phyloP scores from a whole-genome alignment of 1,284 basidiomycete species.

The Pascua sp. region DNA sequence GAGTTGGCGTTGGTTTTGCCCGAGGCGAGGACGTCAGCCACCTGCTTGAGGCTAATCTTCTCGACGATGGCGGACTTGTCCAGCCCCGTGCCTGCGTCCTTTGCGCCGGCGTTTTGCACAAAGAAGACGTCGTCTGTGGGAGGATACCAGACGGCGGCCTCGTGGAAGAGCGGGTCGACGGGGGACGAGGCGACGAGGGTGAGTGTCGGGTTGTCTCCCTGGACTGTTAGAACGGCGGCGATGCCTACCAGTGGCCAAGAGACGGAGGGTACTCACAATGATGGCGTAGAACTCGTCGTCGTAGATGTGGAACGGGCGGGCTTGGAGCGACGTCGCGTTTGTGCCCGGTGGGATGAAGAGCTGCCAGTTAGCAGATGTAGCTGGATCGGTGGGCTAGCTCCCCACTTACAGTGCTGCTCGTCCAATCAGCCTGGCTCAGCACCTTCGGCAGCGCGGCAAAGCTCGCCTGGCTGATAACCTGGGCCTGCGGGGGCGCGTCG shows the following conservation, averaged over 20 bases:
- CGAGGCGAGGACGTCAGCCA: constrained; percentile 37
- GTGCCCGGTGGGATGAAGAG: constrained; percentile 40
- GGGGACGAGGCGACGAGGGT: constrained; percentile 56
- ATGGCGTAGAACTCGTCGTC: constrained; percentile 59
- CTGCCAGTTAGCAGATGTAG: constrained; percentile 23
- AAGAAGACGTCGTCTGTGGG: constrained; percentile 60
- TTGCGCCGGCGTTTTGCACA: constrained; percentile 54
- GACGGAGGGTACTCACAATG: constrained; percentile 42
- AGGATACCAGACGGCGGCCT: constrained; percentile 64
- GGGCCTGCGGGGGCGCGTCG: constrained; percentile 29
- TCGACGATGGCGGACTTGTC: constrained; percentile 54
- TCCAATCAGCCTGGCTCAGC: constrained; percentile 21
- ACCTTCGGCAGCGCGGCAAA: constrained; percentile 33
- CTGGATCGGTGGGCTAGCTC: no score
- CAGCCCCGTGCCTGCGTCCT: constrained; percentile 48
- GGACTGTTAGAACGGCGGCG: no score
- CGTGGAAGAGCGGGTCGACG: constrained; percentile 65
- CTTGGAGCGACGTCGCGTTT: constrained; percentile 22
- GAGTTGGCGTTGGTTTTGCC: neutral
- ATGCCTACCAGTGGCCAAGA: no score
- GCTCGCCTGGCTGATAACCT: constrained; percentile 29
- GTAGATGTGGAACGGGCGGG: constrained; percentile 62
- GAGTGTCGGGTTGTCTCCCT: constrained; percentile 58
- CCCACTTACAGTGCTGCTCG: constrained; percentile 33
- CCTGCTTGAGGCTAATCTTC: constrained; percentile 46